phyloP scores from a whole-genome alignment of 495 filamentous ascomycete species.

The Aspergillus conjunctus region DNA sequence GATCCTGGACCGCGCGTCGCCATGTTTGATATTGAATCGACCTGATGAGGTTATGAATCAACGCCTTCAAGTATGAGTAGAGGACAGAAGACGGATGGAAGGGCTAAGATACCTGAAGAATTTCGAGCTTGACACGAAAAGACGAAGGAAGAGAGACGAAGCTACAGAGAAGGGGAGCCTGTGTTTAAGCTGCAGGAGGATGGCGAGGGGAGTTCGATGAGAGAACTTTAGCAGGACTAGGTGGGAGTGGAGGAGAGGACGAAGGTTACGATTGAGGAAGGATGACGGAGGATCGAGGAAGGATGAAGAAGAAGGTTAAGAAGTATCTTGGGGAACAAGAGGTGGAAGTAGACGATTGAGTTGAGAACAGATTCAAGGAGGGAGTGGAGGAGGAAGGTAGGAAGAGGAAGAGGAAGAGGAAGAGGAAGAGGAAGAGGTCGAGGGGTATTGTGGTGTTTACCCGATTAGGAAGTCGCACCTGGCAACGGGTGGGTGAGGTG shows the following conservation, averaged over 20 bases:
- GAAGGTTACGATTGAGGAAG: too few species aligned
- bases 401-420: constrained; percentile 14
- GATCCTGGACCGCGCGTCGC: not conserved
- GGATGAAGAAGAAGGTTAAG: not conserved
- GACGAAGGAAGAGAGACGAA: too few species aligned
- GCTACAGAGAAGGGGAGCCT: not conserved
- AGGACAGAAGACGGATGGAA: not conserved
- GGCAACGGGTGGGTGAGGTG: not conserved
- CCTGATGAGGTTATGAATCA: not conserved
- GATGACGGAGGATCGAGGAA: constrained; percentile 3
- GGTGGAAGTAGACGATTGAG: not conserved
- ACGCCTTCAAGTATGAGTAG: not conserved
- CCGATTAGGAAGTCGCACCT: constrained; percentile 6
- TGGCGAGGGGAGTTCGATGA: too few species aligned
- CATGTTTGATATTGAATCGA: constrained; percentile 6
- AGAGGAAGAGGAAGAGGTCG: constrained; percentile 2
- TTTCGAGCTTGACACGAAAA: too few species aligned
- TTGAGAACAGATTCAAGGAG: not conserved
- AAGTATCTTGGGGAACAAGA: not conserved
- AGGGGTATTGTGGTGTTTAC: not conserved
- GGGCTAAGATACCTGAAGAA: not conserved
- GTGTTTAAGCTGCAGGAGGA: too few species aligned
- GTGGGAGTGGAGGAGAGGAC: too few species aligned
- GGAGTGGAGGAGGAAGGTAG: constrained; percentile 7
- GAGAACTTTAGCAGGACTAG: too few species aligned